These are phyloP conservation scores for Spathaspora boniae DNA, from an alignment of 805 yeast species.

Conservation along the genomic window DNA sequence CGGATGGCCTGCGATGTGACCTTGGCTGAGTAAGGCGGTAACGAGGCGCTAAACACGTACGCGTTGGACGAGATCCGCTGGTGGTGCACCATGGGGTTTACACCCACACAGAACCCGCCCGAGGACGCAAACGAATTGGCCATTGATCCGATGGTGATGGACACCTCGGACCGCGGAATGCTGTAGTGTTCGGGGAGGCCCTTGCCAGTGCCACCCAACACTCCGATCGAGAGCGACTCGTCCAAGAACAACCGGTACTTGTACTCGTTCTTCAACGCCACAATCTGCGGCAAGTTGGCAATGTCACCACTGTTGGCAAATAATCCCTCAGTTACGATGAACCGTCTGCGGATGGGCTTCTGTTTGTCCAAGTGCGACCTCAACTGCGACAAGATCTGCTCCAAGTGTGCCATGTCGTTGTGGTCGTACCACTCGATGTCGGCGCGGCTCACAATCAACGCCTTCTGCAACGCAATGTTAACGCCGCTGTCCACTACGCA, in stretches of 20 bases:
- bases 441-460: constrained; percentile 81
- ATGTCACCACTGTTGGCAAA: constrained; percentile 80
- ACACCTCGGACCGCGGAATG: constrained; percentile 68
- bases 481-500: constrained; percentile 83
- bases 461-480: constrained; percentile 79
- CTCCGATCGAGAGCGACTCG: constrained; percentile 84
- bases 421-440: constrained; percentile 82
- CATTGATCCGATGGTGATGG: constrained; percentile 83
- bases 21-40: constrained; percentile 86
- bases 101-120: constrained; percentile 95
- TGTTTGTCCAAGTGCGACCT: constrained; percentile 59
- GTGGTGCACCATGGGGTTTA: constrained; percentile 76
- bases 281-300: constrained; percentile 62
- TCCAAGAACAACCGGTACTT: constrained; percentile 86
- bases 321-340: constrained; percentile 87
- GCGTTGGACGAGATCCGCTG: constrained; percentile 89
- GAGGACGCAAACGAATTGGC: constrained; percentile 78
- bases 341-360: constrained; percentile 80
- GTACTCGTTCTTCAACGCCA: constrained; percentile 73
- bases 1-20: constrained; percentile 55
- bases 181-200: constrained; percentile 77
- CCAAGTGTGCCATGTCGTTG: constrained; percentile 82
- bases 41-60: constrained; percentile 89
- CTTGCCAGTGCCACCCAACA: constrained; percentile 78
- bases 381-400: constrained; percentile 58